Base-by-base conservation (phyloP, 441 rosid genomes). In the Brassica hybrid region DNA sequence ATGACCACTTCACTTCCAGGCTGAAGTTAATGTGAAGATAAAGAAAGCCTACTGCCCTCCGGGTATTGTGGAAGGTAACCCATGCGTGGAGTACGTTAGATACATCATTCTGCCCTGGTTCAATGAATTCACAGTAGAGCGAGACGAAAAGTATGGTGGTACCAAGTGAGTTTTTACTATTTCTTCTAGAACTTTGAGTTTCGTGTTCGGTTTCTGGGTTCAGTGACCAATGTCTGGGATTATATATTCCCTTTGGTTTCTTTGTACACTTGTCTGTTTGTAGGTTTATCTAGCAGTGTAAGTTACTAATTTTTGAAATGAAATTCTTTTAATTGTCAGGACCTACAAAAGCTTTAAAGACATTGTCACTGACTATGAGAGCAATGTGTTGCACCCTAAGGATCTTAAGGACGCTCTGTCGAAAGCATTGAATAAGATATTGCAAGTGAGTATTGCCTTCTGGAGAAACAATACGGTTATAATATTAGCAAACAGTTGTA, bases 41-140 rank as follows among this genome's bases (percentile, higher is more conserved):
- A 91, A 88, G 84, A 90, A 90, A 74, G 96, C 93, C 60, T 88
- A 84, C 83, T 91, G 97, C 58, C 97, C 98, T 23, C 94, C 96
- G 12, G 79, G 79, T 62, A 83, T 86, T 76, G 90, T 83, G 74
- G 69, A 87, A 76, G 91, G 88, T n/a, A 95, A 93, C 74, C 97
- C 99, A 67, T 93, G 98, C 82, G 78, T 95, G 65, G 98, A 91
- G 32, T 95, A 95, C 85, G 63, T 93, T 74, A 86, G 88, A 71
- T 86, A 82, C 88, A 84, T 91, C 19, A 52, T 90, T 70, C 76
- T 95, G 48, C 89, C 94, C 0, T 90, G 96, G 91, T 91, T 86
- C 77, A 71, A 88, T 50, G 94, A 90, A 73, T 90, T 93, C 83
- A 84, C 67, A 74, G 91, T 91, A 84, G 97, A 95, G 75, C 84